Base-by-base conservation (phyloP, 805 yeast genomes). In the Zygoascus tannicola region DNA sequence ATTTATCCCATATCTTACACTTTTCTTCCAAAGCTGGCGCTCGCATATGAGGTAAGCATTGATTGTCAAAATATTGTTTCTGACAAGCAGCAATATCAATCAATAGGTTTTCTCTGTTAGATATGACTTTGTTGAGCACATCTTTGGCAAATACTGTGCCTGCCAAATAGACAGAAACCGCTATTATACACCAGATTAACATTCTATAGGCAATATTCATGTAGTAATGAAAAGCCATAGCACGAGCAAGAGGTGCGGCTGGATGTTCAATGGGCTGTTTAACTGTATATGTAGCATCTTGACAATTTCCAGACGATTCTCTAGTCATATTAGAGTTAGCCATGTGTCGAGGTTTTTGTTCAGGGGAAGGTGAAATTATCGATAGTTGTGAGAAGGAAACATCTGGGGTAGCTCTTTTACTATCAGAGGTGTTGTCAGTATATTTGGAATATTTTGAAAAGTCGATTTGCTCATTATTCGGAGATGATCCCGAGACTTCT, bases 21-120 rank as follows among this genome's bases (percentile, higher is more conserved):
- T 74, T 64, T 2, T 64, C 62, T 46, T 79, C 85, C n/a, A 87
- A 61, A 0, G 84, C 85, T 0, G 95, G 95, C 0, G 79, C 84
- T 14, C 86, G 63, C 1, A 73, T 70, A 5, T 74, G 69, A 1
- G 63, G 57, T 14, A 54, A 50, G 59, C 98, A 90, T 47, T 77
- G 72, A 59, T 90, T 88, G 22, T 75, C 60, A 18, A 72, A 58
- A 58, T 80, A 92, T 46, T 81, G 78, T 22, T 80, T 65, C 3
- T 79, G 66, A 58, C 97, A 92, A 28, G 48, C 66, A 49, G 76
- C 69, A 16, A 84, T 81, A 48, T 79, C 81, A 41, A 73, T 76
- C 21, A 74, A 55, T 0, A 77, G 72, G 30, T 75, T 77, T 3
- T 71, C 59, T 2, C 78, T 69, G 48, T 80, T 73, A 14, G 73